A percentile compares a stretch with the other conserved stretches of the same genome.
Evolutionary conservation across 305 asterid genomes (phyloP).

Genomic region (Nicotiana rustica): DNA sequence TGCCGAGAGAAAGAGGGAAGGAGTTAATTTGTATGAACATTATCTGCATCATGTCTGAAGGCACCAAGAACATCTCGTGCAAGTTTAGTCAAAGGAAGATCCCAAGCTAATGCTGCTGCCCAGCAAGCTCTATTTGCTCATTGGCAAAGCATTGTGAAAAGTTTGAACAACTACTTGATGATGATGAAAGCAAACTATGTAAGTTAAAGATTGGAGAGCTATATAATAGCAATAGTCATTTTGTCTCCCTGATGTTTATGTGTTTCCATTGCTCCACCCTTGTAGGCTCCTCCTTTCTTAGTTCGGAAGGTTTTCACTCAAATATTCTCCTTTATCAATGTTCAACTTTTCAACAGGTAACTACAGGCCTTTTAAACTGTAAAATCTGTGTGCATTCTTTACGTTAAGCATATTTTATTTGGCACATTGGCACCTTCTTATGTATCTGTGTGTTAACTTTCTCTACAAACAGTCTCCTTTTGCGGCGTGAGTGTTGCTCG

Average conservation of each 20-base stretch:
- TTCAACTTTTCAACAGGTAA: conserved; percentile 96
- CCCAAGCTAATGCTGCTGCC: conserved; percentile 96
- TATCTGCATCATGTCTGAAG: conserved; percentile 51
- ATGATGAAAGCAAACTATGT: conserved; percentile 90
- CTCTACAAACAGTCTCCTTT: conserved; percentile 76
- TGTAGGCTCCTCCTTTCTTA: conserved; percentile 89
- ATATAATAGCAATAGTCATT: background rate
- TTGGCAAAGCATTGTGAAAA: conserved; percentile 98
- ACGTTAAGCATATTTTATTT: background rate
- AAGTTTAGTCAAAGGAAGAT: conserved; percentile 88
- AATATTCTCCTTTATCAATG: conserved; percentile 94
- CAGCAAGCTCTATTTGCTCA: conserved; percentile 97
- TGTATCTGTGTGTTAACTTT: conserved; percentile 32
- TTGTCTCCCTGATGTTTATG: conserved; percentile 23
- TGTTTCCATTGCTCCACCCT: conserved; percentile 38
- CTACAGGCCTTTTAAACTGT: conserved; percentile 14
- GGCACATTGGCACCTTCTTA: conserved; percentile 20
- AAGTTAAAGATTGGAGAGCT: conserved; percentile 42
- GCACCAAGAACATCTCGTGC: conserved; percentile 97
- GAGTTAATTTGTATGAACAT: conserved; percentile 16
- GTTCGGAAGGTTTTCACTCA: conserved; percentile 85
- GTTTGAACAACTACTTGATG: conserved; percentile 86
- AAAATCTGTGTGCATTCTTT: background rate
- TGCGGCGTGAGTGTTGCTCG: conserved; percentile 99
- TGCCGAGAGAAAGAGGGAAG: conserved; percentile 2